These are phyloP conservation scores for Dactylellina cionopaga DNA, from an alignment of 2,329 filamentous ascomycete genomes.

Conservation along the genomic window DNA sequence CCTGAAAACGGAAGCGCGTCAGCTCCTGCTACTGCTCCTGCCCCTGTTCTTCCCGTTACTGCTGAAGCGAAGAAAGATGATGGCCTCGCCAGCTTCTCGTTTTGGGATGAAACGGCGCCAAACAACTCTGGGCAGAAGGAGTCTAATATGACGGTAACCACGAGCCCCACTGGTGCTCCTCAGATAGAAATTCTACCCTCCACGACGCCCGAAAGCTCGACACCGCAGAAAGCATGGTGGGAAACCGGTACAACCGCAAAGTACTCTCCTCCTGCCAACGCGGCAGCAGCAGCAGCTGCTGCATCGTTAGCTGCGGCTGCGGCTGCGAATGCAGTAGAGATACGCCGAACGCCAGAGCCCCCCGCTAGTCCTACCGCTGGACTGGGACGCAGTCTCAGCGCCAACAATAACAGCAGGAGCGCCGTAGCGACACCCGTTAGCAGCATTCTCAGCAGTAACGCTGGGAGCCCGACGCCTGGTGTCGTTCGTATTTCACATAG, in stretches of 20 bases:
- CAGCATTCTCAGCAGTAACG: conserved; percentile 33
- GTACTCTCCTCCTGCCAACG: conserved; percentile 28
- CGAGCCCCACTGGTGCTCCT: conserved; percentile 38
- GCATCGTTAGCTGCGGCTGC: no score
- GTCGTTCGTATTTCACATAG: conserved; percentile 16
- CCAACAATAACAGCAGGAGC: conserved; percentile 29
- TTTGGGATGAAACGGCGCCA: conserved; percentile 38
- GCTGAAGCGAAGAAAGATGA: conserved; percentile 23
- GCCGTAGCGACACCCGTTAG: conserved; percentile 24
- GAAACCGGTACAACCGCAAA: conserved; percentile 20
- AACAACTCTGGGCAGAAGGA: conserved; percentile 6
- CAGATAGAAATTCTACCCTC: conserved; percentile 35
- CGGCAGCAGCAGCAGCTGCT: no score
- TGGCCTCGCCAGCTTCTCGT: conserved; percentile 37
- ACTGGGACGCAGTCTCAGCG: conserved; percentile 27
- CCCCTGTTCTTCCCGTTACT: no score
- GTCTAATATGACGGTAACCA: conserved; percentile 21
- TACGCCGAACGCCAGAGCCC: conserved; percentile 37
- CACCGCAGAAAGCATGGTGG: conserved; percentile 47
- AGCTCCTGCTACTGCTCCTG: not conserved
- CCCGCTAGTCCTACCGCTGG: conserved; percentile 29
- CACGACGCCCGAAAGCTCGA: not conserved
- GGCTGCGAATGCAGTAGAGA: conserved; percentile 1
- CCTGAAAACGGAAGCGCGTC: conserved; percentile 21
- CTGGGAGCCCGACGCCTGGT: conserved; percentile 31